Base-by-base conservation (phyloP, 2,329 filamentous ascomycete species). In the Ascochyta viciae-villosae region DNA sequence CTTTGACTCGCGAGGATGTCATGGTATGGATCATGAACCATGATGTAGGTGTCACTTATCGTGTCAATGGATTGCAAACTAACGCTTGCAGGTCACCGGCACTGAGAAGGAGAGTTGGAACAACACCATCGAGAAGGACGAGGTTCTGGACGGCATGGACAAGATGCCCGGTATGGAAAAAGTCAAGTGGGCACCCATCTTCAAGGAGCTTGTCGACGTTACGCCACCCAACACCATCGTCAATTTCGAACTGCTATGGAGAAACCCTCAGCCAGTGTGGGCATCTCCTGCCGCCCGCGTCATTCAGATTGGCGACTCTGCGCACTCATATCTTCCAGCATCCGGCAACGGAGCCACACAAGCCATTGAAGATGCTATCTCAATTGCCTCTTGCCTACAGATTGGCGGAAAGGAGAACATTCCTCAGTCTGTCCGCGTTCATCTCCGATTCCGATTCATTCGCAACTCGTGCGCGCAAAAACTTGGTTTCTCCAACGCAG, bases 11-110 rank as follows among this genome's bases (percentile, higher is more conserved):
- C 7, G 75, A 77, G 13, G 79, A 81, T 63, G 76, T 77, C 29
- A 80, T 80, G 76, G 79, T 81, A 22, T 81, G 78, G 78, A 80
- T 81, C 66, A 77, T 81, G 72, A 81, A 81, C 65, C 78, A 80
- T 67, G 78, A 80, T 59, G 78, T 74, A 60, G 61, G 70, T 40
- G 26, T 6, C 5, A 9, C n/a, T 16, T 2, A 15, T n/a, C 12
- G 4, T 31, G 1, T 22, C 31, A 0, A 23, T 15, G n/a, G 23
- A 45, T 12, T 5, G 9, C n/a, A 24, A 9, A 12, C 58, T 71
- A 49, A 72, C 35, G 22, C 1, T 9, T 9, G n/a, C 23, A 78
- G 76, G 76, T 76, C 6, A 80, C 77, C 12, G 78, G 76, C 51
- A 76, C 69, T 33, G 78, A 79, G 48, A 74, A 76, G 34, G 79